Percentiles rank a stretch among this genome's conserved stretches.
Conservation (phyloP, 176 grass and related monocot species). For the Bonia amplexicaulis region DNA sequence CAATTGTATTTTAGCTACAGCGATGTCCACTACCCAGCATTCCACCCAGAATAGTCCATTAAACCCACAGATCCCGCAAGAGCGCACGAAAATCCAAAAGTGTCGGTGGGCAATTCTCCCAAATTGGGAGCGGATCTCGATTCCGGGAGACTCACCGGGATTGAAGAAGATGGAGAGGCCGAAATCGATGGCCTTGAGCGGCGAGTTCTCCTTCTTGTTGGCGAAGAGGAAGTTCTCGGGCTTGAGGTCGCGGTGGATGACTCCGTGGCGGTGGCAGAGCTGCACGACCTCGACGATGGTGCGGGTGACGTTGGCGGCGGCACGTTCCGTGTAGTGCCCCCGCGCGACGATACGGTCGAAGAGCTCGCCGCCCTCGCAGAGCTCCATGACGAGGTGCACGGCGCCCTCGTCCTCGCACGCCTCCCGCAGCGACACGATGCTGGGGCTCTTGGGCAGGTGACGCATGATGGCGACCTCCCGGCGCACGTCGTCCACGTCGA, state of each 20-base stretch:
- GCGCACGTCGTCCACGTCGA: conserved; percentile 98
- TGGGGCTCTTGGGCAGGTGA: conserved; percentile 75
- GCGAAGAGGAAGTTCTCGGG: conserved; percentile 96
- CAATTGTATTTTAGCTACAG: conserved; percentile 8
- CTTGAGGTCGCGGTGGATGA: conserved; percentile 96
- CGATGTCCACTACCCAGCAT: background rate
- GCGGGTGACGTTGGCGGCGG: conserved; percentile 61
- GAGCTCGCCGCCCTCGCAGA: conserved; percentile 98
- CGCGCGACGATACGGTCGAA: conserved; percentile 97
- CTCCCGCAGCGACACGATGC: conserved; percentile 73
- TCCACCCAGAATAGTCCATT: background rate
- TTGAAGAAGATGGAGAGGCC: conserved; percentile 99
- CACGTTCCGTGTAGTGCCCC: conserved; percentile 94
- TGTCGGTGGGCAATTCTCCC: background rate
- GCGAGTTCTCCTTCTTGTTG: conserved; percentile 97
- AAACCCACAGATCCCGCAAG: conserved; percentile 7
- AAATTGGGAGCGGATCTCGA: conserved; percentile 38
- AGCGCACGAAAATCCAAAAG: background rate
- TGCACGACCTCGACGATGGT: conserved; percentile 98
- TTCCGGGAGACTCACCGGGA: conserved; percentile 46
- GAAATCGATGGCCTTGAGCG: conserved; percentile 94
- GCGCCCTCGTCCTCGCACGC: conserved; percentile 92
- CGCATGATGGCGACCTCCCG: conserved; percentile 98
- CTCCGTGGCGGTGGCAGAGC: conserved; percentile 92
- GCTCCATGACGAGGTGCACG: conserved; percentile 99